Evolutionary conservation across 805 yeast species (phyloP), one percentile per base, ranked within the genome.

Genomic region (Komagataella pseudopastoris): DNA sequence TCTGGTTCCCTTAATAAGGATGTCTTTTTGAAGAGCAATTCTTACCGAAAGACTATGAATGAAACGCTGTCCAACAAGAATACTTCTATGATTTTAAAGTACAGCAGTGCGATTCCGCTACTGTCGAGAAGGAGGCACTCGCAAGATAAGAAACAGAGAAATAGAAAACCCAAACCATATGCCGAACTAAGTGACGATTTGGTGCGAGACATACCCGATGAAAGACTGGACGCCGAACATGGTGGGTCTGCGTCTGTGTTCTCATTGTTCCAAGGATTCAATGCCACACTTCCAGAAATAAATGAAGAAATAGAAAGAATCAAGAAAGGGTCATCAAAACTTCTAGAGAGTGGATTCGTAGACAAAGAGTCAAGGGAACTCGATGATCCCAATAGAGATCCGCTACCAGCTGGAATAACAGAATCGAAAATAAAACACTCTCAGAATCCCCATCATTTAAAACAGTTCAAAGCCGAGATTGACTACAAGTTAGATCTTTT

Each of bases 231-330:
- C 17, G 46, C 39, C 14, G 39, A 50, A 14, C 52, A 46, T 12
- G 47, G 36, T 16, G 45, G 45, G 20, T 45, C 50, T 16, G 39
- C 47, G 8, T 23, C 52, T 1, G 58, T 61, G 7, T 78, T 77
- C 55, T 78, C 88, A 2, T 64, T 85, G 20, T 82, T 76, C 58
- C 90, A 84, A 63, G 89, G 90, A 1, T 82, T 85, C 60, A 71
- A 72, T 58, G 86, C 88, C 3, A 69, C 77, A 0, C 60, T 74
- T 43, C 80, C 80, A 1, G 75, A 75, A 16, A 65, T 76, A n/a
- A 69, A 76, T 54, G 77, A 72, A 53, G 70, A 69, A 46, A 22
- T 46, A 44, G 66, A 54, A 47, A 58, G 53, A 56, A 56, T 51
- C 54, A 61, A 52, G 56, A 58, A 56, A 49, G 65, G 59, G 51